Percentiles rank a stretch among this genome's conserved stretches.
Conservation (phyloP, 2,329 filamentous ascomycete genomes). For the Penicillium sp. region DNA sequence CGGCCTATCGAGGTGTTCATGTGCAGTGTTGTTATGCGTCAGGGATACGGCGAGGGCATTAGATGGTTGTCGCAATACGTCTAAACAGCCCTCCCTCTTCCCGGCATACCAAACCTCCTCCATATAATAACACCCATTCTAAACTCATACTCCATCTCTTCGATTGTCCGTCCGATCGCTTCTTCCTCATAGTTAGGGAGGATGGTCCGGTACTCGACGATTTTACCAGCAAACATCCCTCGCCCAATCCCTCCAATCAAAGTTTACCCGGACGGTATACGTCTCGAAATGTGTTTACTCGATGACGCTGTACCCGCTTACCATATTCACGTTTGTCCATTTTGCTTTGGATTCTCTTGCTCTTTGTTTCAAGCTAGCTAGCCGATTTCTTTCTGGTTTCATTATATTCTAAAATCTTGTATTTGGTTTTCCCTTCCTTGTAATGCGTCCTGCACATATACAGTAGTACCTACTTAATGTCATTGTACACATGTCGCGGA, state of each 20-base stretch:
- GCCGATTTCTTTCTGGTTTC: slow-evolving; percentile 7
- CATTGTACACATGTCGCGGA: too few relatives aligned
- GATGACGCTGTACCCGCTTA: slow-evolving; percentile 4
- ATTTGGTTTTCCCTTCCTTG: not conserved
- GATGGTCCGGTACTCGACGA: not conserved
- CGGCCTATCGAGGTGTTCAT: slow-evolving; percentile 96
- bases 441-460: not conserved
- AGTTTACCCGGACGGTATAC: slow-evolving; percentile 1
- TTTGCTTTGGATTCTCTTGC: not conserved
- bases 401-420: slow-evolving; percentile 6
- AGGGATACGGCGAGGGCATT: slow-evolving; percentile 89
- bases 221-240: not conserved
- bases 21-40: slow-evolving; percentile 98
- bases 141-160: not conserved
- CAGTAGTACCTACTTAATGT: not conserved
- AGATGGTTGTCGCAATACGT: slow-evolving; percentile 92
- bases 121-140: not conserved
- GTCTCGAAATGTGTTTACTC: slow-evolving; percentile 6
- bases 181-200: not conserved
- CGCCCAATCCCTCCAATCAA: not conserved
- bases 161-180: not conserved
- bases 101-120: not conserved
- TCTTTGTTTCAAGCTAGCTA: slow-evolving; percentile 7
- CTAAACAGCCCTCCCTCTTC: slow-evolving; percentile 47
- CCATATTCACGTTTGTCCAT: slow-evolving; percentile 2